These are phyloP conservation scores for Epichloe gansuensis DNA, from an alignment of 2,329 filamentous ascomycete species.

Conservation along the genomic window DNA sequence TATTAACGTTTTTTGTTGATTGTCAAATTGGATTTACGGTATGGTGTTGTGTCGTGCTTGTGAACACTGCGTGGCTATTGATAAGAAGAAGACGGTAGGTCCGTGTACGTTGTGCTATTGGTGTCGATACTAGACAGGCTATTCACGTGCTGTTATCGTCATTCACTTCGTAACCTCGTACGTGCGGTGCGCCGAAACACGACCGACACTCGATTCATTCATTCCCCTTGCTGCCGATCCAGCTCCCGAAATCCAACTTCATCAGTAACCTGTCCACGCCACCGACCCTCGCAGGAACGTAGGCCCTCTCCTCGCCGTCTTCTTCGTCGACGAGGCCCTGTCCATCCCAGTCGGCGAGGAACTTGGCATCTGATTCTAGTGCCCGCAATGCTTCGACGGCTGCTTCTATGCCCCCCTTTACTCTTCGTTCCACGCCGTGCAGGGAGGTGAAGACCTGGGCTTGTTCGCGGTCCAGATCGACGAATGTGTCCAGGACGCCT, in stretches of 20 bases:
- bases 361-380: conserved; percentile 31
- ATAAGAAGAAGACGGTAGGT: too few species aligned
- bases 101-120: too few species aligned
- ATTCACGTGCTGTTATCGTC: too few species aligned
- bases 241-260: conserved; percentile 67
- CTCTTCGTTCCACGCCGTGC: conserved; percentile 45
- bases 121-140: too few species aligned
- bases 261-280: conserved; percentile 77
- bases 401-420: conserved; percentile 55
- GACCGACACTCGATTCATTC: conserved; percentile 2
- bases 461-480: conserved; percentile 62
- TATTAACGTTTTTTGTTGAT: too few species aligned
- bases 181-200: too few species aligned
- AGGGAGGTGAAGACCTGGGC: conserved; percentile 52
- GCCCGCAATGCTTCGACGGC: conserved; percentile 44
- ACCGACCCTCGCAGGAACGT: conserved; percentile 59
- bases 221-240: conserved; percentile 31
- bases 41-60: too few species aligned
- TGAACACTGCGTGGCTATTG: too few species aligned
- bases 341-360: conserved; percentile 32
- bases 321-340: conserved; percentile 24
- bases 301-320: conserved; percentile 31
- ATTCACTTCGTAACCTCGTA: too few species aligned
- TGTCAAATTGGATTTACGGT: too few species aligned
- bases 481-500: conserved; percentile 64